Base-by-base conservation (phyloP, 139 green algal genomes). In the Pleodorina starrii region DNA sequence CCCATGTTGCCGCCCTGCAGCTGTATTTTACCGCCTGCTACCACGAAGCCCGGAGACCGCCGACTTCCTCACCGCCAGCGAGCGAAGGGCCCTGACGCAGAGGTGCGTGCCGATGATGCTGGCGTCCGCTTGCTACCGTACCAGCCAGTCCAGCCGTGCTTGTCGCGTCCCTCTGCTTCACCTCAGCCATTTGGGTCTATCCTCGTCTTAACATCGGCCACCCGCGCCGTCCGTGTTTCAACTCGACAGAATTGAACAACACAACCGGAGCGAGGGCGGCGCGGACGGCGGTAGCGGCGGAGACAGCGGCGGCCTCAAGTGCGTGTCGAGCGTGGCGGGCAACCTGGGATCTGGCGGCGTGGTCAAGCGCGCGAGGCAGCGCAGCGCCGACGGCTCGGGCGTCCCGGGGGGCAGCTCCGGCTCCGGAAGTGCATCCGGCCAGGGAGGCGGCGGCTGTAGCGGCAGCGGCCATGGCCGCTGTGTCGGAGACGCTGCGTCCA, bases 1-100 rank as follows among this genome's bases (percentile, higher is more conserved):
- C n/a, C n/a, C n/a, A n/a, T n/a, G n/a, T n/a, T n/a, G n/a, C n/a
- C n/a, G n/a, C n/a, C n/a, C n/a, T n/a, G 27, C 63, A 79, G 81
- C 68, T 12, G 63, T 16, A 16, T 68, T 77, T 60, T 78, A 68
- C 63, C 43, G 44, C 23, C 23, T 68, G 63, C 81, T 87, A 44
- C 81, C 81, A 10, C 60, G 42, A 32, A 50, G 43, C 29, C 81
- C 81, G 0, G 81, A 87, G 4, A 51, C 81, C 17, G 81, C 81
- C 0, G 25, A 74, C 63, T 87, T 77, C 63, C 81, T 87, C 10
- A 69, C 63, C 4, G 19, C 44, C 1, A 44, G 23, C 17, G 81
- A 87, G 63, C 43, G 63, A 7, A 32, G 43, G 32, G 60, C 42
- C 10, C 81, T 87, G n/a, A 36, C 57, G 14, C 68, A 29, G 46